A percentile compares a stretch with the other conserved stretches of the same genome.
Conservation (phyloP, 345 rosid genomes). For the Dimocarpus longan region DNA sequence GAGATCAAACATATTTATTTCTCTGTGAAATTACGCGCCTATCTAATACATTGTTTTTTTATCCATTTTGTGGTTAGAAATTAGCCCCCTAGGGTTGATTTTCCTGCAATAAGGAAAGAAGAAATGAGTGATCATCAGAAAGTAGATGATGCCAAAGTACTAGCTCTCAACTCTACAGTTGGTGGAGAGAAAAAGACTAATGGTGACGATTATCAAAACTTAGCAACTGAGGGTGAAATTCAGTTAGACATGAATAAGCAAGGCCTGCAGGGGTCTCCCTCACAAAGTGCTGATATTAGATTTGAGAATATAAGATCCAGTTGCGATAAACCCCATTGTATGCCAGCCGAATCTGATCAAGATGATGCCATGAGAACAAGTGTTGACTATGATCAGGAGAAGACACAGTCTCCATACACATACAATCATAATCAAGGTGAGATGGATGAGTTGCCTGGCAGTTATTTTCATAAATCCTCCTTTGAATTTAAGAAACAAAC, state of each 20-base stretch:
- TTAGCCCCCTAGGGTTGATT: background rate
- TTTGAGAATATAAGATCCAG: conserved; percentile 1
- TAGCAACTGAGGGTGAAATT: background rate
- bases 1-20: conserved; percentile 2
- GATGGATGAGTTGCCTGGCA: conserved; percentile 31
- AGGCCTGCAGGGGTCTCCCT: background rate
- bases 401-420: background rate
- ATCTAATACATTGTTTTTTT: background rate
- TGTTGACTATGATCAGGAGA: conserved; percentile 16
- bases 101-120: conserved; percentile 9
- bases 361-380: conserved; percentile 9
- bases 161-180: conserved; percentile 3
- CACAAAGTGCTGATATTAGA: background rate
- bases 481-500: conserved; percentile 23
- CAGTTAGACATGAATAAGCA: conserved; percentile 15
- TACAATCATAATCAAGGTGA: conserved; percentile 28
- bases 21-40: background rate
- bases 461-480: conserved; percentile 29
- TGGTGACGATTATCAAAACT: background rate
- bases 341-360: conserved; percentile 7
- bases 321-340: conserved; percentile 6
- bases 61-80: conserved; percentile 10
- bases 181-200: conserved; percentile 10
- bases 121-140: conserved; percentile 17
- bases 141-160: conserved; percentile 13